Evolutionary conservation across 2,329 filamentous ascomycete species (phyloP).

Genomic region (Cladophialophora chaetospira): DNA sequence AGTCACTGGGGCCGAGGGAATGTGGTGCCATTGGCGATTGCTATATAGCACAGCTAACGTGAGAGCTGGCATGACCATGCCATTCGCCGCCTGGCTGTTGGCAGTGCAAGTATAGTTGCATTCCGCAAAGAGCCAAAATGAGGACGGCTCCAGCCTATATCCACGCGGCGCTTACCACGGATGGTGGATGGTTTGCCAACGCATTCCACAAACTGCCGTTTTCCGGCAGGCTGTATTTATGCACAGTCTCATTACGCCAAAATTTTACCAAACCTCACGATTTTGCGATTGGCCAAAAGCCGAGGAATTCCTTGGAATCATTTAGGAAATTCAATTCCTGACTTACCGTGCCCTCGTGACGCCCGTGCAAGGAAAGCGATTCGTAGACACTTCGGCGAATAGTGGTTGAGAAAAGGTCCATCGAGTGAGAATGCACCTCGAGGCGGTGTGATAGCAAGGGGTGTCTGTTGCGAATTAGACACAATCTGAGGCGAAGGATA

Average conservation of each 20-base stretch:
- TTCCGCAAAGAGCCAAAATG: too few relatives aligned
- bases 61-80: too few relatives aligned
- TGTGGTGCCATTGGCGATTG: too few relatives aligned
- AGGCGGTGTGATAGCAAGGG: conserved; percentile 16
- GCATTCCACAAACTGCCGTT: too few relatives aligned
- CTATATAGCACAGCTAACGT: too few relatives aligned
- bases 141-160: not conserved
- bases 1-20: too few relatives aligned
- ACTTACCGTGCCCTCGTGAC: conserved; percentile 13
- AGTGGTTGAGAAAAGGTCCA: not conserved
- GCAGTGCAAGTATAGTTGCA: too few relatives aligned
- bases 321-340: not conserved
- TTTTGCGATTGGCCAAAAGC: not conserved
- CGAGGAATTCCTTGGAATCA: conserved; percentile 6
- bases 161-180: conserved; percentile 17
- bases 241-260: not conserved
- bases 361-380: not conserved
- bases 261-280: conserved; percentile 8
- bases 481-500: not conserved
- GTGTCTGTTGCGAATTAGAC: not conserved
- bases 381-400: not conserved
- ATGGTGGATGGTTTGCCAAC: conserved; percentile 11
- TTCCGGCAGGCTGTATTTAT: too few relatives aligned
- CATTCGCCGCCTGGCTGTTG: too few relatives aligned
- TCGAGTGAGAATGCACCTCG: not conserved